These are phyloP conservation scores for Termitomyces titanicus DNA, from an alignment of 768 basidiomycete genomes.

Conservation along the genomic window DNA sequence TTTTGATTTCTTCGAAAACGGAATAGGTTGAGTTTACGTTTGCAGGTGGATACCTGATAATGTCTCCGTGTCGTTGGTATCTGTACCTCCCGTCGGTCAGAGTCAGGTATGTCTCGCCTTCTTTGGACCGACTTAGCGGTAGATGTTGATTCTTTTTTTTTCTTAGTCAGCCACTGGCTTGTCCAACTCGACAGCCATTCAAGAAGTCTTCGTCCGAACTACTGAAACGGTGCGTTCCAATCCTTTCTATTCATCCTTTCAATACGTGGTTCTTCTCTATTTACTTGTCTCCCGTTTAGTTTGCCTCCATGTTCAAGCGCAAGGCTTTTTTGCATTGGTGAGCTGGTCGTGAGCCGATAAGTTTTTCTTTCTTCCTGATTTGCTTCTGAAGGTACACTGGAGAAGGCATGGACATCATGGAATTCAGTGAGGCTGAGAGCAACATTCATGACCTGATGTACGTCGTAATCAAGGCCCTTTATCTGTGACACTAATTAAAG, in stretches of 20 bases:
- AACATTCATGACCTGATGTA: slow-evolving; percentile 79
- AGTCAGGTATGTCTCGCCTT: slow-evolving; percentile 42
- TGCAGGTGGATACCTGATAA: slow-evolving; percentile 88
- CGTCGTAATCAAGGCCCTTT: slow-evolving; percentile 22
- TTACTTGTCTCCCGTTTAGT: slow-evolving; percentile 37
- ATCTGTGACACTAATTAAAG: neutral
- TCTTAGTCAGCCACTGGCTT: slow-evolving; percentile 64
- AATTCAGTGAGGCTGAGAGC: slow-evolving; percentile 87
- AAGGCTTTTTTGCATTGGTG: slow-evolving; percentile 85
- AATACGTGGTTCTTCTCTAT: neutral
- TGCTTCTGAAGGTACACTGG: slow-evolving; percentile 58
- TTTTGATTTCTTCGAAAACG: neutral
- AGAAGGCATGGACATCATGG: slow-evolving; percentile 87
- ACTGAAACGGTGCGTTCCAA: slow-evolving; percentile 45
- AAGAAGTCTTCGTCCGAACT: slow-evolving; percentile 81
- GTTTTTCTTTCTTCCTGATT: neutral
- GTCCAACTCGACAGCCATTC: slow-evolving; percentile 78
- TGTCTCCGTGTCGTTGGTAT: slow-evolving; percentile 78
- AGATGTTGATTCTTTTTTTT: neutral
- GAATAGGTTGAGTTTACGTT: neutral
- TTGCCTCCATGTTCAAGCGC: slow-evolving; percentile 77
- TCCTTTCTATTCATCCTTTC: neutral
- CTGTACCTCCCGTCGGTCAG: slow-evolving; percentile 81
- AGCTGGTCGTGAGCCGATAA: neutral
- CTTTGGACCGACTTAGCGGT: neutral